phyloP scores from a whole-genome alignment of 2,329 filamentous ascomycete genomes.

The Cercospora citrullina region DNA sequence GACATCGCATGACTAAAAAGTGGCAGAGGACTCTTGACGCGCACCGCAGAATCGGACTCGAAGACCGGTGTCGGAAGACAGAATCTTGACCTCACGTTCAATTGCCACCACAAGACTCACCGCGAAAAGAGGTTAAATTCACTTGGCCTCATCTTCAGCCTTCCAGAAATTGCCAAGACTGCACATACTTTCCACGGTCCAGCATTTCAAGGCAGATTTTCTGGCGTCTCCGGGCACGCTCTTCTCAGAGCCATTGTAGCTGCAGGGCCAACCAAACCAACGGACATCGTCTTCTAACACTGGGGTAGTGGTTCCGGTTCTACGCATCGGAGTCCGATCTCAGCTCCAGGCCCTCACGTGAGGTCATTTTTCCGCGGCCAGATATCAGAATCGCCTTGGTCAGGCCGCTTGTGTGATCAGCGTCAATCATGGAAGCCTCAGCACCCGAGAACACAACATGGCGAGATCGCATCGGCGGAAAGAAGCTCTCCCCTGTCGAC shows the following conservation, averaged over 20 bases:
- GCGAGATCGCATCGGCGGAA: slow-evolving; percentile 21
- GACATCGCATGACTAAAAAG: slow-evolving; percentile 18
- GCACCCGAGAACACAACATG: slow-evolving; percentile 33
- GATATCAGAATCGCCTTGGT: not conserved
- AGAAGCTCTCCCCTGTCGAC: slow-evolving; percentile 7
- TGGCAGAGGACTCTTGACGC: not conserved
- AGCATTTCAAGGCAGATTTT: not conserved
- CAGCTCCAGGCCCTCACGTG: not conserved
- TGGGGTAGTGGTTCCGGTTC: not conserved
- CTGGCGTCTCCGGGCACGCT: not conserved
- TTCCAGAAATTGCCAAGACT: not conserved
- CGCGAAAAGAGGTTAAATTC: not conserved
- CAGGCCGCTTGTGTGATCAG: not conserved
- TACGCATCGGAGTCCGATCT: not conserved
- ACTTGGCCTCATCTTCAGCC: not conserved
- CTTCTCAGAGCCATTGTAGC: not conserved
- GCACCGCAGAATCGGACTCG: slow-evolving; percentile 2
- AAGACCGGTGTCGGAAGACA: slow-evolving; percentile 17
- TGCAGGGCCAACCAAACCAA: not conserved
- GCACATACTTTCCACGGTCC: not conserved
- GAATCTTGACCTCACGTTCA: slow-evolving; percentile 28
- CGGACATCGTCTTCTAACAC: not conserved
- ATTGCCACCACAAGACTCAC: slow-evolving; percentile 21
- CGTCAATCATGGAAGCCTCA: not conserved
- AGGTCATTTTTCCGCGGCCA: not conserved